Conservation (phyloP, 768 basidiomycete species). For the Amanita subjunquillea region DNA sequence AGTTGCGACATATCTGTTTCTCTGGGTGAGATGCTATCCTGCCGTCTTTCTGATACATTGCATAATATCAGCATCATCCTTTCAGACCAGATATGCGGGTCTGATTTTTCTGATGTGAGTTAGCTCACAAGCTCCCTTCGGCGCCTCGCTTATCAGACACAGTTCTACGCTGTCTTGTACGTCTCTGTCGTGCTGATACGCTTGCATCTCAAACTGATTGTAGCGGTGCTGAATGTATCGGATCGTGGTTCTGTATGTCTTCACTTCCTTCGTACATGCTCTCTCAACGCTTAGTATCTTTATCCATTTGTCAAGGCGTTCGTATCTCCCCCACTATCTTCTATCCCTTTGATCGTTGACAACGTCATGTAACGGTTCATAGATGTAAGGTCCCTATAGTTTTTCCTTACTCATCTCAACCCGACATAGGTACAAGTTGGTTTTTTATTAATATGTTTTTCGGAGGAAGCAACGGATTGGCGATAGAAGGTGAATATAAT, state of each 20-base stretch:
- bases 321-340: not conserved
- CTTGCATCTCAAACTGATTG: not conserved
- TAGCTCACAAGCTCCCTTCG: not conserved
- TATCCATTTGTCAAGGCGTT: not conserved
- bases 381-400: not conserved
- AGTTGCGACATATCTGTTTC: not conserved
- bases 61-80: not conserved
- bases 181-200: not conserved
- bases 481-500: not conserved
- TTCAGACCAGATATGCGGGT: not conserved
- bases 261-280: not conserved
- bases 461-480: not conserved
- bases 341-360: too few relatives aligned
- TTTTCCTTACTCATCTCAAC: not conserved
- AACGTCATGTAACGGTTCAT: too few relatives aligned
- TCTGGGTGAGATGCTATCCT: not conserved
- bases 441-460: not conserved
- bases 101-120: not conserved
- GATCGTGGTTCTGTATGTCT: not conserved
- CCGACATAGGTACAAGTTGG: not conserved
- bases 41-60: not conserved
- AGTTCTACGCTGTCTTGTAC: not conserved
- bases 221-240: not conserved
- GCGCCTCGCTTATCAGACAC: not conserved
- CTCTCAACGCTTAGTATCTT: not conserved